A percentile compares a stretch with the other conserved stretches of the same genome.
These are phyloP conservation scores for Lactarius evosmus DNA, from an alignment of 768 basidiomycete species.

Conservation along the genomic window DNA sequence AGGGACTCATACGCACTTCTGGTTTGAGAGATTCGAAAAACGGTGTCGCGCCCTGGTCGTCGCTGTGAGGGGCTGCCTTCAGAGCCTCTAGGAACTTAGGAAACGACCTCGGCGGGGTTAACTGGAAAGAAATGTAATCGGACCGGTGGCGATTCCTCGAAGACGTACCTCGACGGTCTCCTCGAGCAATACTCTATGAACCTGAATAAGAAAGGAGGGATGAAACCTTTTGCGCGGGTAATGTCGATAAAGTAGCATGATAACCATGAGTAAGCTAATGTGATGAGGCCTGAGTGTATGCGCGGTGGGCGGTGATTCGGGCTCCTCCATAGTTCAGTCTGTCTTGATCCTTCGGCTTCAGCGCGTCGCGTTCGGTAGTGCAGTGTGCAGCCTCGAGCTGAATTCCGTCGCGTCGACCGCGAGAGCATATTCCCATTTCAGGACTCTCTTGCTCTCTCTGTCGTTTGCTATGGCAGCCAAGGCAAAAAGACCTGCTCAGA, in stretches of 20 bases:
- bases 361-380: too few species aligned
- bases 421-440: slow-evolving; percentile 4
- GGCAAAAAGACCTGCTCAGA: slow-evolving; percentile 37
- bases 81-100: slow-evolving; percentile 39
- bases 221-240: slow-evolving; percentile 52
- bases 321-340: slow-evolving; percentile 32
- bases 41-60: slow-evolving; percentile 18
- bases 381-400: too few species aligned
- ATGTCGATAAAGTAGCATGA: slow-evolving; percentile 63
- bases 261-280: slow-evolving; percentile 59
- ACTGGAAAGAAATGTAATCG: slow-evolving; percentile 39
- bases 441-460: neutral
- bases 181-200: slow-evolving; percentile 63
- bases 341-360: neutral
- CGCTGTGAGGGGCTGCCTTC: slow-evolving; percentile 22
- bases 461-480: slow-evolving; percentile 32
- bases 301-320: slow-evolving; percentile 56
- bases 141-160: neutral
- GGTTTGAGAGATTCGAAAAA: slow-evolving; percentile 27
- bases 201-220: slow-evolving; percentile 53
- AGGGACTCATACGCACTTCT: slow-evolving; percentile 7
- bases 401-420: neutral
- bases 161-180: slow-evolving; percentile 64
- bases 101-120: slow-evolving; percentile 59
- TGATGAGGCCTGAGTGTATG: slow-evolving; percentile 78